Percentiles rank a stretch among this genome's conserved stretches.
Conservation (phyloP, 1,139 yeast species). For the Yamadazyma jaroonii region DNA sequence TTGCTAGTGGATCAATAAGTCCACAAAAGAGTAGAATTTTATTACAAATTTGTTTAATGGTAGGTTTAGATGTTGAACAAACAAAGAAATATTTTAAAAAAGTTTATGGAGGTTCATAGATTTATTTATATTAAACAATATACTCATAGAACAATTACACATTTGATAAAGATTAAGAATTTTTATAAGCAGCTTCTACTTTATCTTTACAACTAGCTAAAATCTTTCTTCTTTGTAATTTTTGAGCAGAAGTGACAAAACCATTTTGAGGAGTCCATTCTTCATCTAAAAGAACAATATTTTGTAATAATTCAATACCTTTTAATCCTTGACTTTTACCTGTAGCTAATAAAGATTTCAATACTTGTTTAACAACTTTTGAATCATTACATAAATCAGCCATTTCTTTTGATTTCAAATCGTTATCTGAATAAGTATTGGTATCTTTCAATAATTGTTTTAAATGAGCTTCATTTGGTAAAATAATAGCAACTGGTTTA, state of each 20-base stretch:
- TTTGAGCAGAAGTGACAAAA: slow-evolving; percentile 91
- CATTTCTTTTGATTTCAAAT: slow-evolving; percentile 51
- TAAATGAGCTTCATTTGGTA: slow-evolving; percentile 73
- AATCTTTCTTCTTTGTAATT: slow-evolving; percentile 92
- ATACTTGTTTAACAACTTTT: slow-evolving; percentile 54
- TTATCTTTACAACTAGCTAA: slow-evolving; percentile 57
- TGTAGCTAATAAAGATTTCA: slow-evolving; percentile 61
- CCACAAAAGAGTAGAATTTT: slow-evolving; percentile 66
- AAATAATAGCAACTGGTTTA: slow-evolving; percentile 88
- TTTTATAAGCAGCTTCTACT: slow-evolving; percentile 39
- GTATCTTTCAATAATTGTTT: slow-evolving; percentile 55
- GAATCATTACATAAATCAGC: slow-evolving; percentile 49
- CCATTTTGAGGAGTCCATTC: slow-evolving; percentile 99
- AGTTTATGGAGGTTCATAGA: slow-evolving; percentile 22
- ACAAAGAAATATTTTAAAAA: slow-evolving; percentile 49
- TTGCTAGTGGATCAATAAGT: slow-evolving; percentile 66
- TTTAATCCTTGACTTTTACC: slow-evolving; percentile 78
- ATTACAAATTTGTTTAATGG: slow-evolving; percentile 55
- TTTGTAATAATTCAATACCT: slow-evolving; percentile 84
- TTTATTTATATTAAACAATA: neutral
- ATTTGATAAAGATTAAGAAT: slow-evolving; percentile 4
- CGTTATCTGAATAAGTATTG: slow-evolving; percentile 43
- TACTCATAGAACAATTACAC: neutral
- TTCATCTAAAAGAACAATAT: slow-evolving; percentile 74
- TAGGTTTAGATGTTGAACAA: slow-evolving; percentile 35